Percentiles rank a stretch among this genome's conserved stretches.
Evolutionary conservation across 176 grass and related monocot genomes (phyloP).

Genomic region (Triticum turgidum): DNA sequence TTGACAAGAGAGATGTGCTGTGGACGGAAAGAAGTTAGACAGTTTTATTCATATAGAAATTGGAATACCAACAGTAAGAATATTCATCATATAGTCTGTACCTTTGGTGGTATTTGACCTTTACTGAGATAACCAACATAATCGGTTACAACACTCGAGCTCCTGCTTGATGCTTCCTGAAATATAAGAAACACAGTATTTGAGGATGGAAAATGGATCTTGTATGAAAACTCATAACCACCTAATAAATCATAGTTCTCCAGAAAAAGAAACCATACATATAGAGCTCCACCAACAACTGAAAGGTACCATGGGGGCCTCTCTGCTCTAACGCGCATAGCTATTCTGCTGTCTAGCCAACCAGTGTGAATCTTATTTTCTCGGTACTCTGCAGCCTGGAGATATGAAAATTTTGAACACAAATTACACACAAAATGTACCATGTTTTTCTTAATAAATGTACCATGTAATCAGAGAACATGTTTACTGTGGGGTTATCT

Average conservation of each 20-base stretch:
- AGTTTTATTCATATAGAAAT: slow-evolving; percentile 22
- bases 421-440: slow-evolving; percentile 17
- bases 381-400: slow-evolving; percentile 77
- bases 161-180: slow-evolving; percentile 97
- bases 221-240: slow-evolving; percentile 8
- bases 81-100: slow-evolving; percentile 45
- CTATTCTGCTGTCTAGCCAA: slow-evolving; percentile 99
- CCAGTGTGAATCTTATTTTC: slow-evolving; percentile 98
- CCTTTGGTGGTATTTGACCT: slow-evolving; percentile 99
- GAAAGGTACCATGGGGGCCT: slow-evolving; percentile 99
- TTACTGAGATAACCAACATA: slow-evolving; percentile 98
- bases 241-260: slow-evolving; percentile 27
- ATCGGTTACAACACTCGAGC: slow-evolving; percentile 70
- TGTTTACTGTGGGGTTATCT: slow-evolving; percentile 36
- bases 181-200: slow-evolving; percentile 39
- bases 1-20: slow-evolving; percentile 99
- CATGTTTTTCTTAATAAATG: background rate
- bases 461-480: slow-evolving; percentile 19
- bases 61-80: slow-evolving; percentile 21
- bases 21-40: slow-evolving; percentile 38
- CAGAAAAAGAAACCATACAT: slow-evolving; percentile 55
- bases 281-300: slow-evolving; percentile 95
- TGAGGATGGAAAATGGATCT: slow-evolving; percentile 3
- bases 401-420: slow-evolving; percentile 25
- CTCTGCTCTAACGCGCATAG: slow-evolving; percentile 99